Evolutionary conservation across 306 rosid species (phyloP), one percentile per base, ranked within the genome.

Genomic region (Lathyrus aphaca): DNA sequence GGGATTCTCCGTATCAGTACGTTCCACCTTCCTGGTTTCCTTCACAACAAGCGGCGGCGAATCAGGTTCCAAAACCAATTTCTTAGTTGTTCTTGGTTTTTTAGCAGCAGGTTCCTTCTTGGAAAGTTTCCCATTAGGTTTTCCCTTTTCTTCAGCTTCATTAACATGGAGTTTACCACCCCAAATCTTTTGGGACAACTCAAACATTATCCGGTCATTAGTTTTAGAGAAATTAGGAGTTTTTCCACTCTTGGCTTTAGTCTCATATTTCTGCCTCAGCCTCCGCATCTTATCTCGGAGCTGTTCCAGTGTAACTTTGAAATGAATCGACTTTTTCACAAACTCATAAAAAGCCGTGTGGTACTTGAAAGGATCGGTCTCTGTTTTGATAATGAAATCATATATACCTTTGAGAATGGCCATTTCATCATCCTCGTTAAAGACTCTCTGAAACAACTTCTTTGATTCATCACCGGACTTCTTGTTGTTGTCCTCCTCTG

Each of bases 101-200:
- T 67, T 75, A 1, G 42, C 56, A 42, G 78, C 54, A 59, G 71
- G 13, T 27, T 75, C 79, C 57, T 85, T 85, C 76, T 84, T 82
- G 13, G 44, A 70, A 0, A 44, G 46, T 60, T 76, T 83, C 37
- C 77, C 83, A 23, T 79, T 76, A 0, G 66, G 21, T 75, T 68
- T 69, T 8, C 56, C 86, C 8, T 27, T 27, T 18, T 18, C 67
- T 73, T 68, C 50, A 9, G 11, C 55, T 13, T 43, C 55, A 5
- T 8, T 8, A 4, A 7, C 6, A 13, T 13, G 6, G 29, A 14
- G 3, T 5, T 10, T 42, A 21, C 3, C 32, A 10, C 74, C 74
- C 97, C 97, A 92, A 3, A 87, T 38, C 80, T 76, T 84, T 69
- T 79, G 80, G 0, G 87, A 71, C 59, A 87, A 29, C 13, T 92